These are phyloP conservation scores for Cercospora berteroae DNA, from an alignment of 2,329 filamentous ascomycete species.

Conservation along the genomic window DNA sequence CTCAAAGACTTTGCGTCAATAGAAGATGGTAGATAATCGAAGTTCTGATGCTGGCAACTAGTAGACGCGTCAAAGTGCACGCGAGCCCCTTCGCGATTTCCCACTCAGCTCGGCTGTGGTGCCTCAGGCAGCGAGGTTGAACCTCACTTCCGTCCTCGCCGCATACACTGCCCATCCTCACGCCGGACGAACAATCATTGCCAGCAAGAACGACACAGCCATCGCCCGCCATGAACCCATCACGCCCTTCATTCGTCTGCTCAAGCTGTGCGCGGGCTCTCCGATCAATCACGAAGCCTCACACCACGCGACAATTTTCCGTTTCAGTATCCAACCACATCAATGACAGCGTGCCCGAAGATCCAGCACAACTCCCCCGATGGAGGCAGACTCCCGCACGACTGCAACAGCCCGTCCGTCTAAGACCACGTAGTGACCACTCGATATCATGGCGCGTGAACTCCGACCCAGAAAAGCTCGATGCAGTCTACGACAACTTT, in stretches of 20 bases:
- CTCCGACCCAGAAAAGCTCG: conserved; percentile 67
- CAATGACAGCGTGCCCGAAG: conserved; percentile 21
- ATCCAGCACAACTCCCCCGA: conserved; percentile 41
- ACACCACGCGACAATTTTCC: conserved; percentile 14
- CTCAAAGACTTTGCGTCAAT: not conserved
- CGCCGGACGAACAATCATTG: not conserved
- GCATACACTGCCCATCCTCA: not conserved
- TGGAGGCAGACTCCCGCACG: conserved; percentile 51
- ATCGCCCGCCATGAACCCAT: conserved; percentile 22
- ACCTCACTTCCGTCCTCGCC: conserved; percentile 5
- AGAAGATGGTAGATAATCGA: not conserved
- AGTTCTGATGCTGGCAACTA: not conserved
- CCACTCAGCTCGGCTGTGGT: not conserved
- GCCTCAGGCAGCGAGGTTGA: not conserved
- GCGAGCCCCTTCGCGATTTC: not conserved
- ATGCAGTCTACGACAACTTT: conserved; percentile 73
- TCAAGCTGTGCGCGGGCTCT: conserved; percentile 34
- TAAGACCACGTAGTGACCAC: conserved; percentile 58
- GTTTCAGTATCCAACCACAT: conserved; percentile 22
- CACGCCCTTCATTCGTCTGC: conserved; percentile 33
- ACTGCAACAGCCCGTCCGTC: conserved; percentile 52
- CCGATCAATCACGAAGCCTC: conserved; percentile 12
- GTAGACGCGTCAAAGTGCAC: not conserved
- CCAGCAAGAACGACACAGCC: not conserved
- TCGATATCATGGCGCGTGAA: conserved; percentile 65